Conservation (phyloP, 2,329 filamentous ascomycete genomes). For the Pleurostoma richardsiae region DNA sequence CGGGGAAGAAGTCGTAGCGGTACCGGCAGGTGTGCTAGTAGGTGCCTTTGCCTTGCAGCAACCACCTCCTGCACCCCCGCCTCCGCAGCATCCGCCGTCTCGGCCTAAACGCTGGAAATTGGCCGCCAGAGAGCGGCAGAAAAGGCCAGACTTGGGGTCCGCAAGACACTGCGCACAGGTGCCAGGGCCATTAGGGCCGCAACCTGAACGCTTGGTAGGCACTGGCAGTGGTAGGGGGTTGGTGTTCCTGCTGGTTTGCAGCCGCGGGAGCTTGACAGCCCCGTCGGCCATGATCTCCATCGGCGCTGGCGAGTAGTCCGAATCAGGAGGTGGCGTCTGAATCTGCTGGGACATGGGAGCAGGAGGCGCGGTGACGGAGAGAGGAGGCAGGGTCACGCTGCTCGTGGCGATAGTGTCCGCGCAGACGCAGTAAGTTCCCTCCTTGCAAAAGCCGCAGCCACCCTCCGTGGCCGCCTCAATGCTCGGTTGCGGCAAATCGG, state of each 20-base stretch:
- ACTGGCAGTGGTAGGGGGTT: constrained; percentile 10
- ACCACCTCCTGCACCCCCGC: constrained; percentile 51
- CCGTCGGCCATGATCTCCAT: constrained; percentile 57
- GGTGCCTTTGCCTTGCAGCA: constrained; percentile 52
- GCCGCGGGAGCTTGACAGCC: constrained; percentile 53
- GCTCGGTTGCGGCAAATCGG: too few species aligned
- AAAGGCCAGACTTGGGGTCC: constrained; percentile 75
- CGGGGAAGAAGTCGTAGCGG: constrained; percentile 5
- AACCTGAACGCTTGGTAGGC: constrained; percentile 30
- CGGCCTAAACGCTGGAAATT: constrained; percentile 39
- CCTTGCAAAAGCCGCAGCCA: constrained; percentile 76
- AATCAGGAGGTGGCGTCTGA: constrained; percentile 49
- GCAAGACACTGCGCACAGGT: constrained; percentile 73
- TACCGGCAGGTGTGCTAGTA: constrained; percentile 11
- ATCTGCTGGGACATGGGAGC: constrained; percentile 41
- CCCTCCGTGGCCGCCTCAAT: constrained; percentile 42
- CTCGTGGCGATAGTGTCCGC: constrained; percentile 47
- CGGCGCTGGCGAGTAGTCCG: constrained; percentile 55
- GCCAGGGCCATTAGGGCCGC: constrained; percentile 66
- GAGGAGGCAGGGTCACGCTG: constrained; percentile 25
- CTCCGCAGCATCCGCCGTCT: constrained; percentile 51
- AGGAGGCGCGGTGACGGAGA: constrained; percentile 29
- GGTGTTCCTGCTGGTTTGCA: constrained; percentile 25
- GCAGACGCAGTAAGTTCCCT: constrained; percentile 78
- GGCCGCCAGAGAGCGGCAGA: constrained; percentile 76